These are phyloP conservation scores for Dorcoceras hygrometricum DNA, from an alignment of 257 asterid genomes.

Conservation along the genomic window DNA sequence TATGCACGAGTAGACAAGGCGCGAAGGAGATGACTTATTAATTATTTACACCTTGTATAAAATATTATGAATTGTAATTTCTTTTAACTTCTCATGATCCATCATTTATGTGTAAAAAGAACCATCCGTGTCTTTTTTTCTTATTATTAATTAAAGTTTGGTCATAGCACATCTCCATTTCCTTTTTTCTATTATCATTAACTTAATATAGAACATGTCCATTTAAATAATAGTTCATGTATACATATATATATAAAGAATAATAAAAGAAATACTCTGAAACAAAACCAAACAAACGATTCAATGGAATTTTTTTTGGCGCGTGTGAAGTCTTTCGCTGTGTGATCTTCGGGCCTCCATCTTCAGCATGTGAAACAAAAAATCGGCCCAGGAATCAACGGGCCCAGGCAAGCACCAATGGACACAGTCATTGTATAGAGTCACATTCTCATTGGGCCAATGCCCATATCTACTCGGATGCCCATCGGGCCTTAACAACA, in stretches of 20 bases:
- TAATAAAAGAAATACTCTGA: not conserved
- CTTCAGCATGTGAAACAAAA: constrained; percentile 49
- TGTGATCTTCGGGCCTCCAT: constrained; percentile 37
- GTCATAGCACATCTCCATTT: too few species aligned
- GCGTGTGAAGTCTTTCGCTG: constrained; percentile 30
- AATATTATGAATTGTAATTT: too few species aligned
- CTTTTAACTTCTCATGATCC: too few species aligned
- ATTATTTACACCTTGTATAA: too few species aligned
- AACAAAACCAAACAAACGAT: not conserved
- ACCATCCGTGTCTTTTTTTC: too few species aligned
- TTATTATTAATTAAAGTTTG: too few species aligned
- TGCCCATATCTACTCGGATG: constrained; percentile 43
- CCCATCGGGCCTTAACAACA: constrained; percentile 40
- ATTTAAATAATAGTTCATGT: too few species aligned
- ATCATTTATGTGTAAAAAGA: too few species aligned
- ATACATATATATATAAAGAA: not conserved
- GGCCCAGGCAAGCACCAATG: constrained; percentile 62
- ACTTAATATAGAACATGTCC: too few species aligned
- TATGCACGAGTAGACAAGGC: too few species aligned
- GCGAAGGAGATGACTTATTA: too few species aligned
- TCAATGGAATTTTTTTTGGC: constrained; percentile 29
- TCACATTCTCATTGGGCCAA: constrained; percentile 33
- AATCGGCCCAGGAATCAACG: constrained; percentile 66
- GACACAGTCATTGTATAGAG: constrained; percentile 39
- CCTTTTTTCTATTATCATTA: too few species aligned